Evolutionary conservation across 768 basidiomycete species (phyloP).

Genomic region (Russula sp.): DNA sequence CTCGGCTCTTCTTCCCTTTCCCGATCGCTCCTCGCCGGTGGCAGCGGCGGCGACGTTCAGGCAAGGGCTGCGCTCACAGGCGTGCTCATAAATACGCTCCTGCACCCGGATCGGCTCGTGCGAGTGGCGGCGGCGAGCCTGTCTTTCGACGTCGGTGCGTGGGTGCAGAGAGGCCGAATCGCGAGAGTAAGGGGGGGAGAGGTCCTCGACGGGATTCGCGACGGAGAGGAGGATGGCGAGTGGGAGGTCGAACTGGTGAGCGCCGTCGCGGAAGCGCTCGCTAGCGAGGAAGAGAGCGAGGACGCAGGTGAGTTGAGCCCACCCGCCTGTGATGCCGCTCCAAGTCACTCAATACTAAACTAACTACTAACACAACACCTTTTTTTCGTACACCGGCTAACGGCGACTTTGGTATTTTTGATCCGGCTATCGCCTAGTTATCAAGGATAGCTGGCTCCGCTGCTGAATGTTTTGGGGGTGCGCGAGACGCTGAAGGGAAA

Average conservation of each 20-base stretch:
- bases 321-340: slow-evolving; percentile 28
- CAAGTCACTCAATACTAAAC: too few species aligned
- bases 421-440: too few species aligned
- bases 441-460: slow-evolving; percentile 43
- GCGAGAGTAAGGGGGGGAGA: slow-evolving; percentile 34
- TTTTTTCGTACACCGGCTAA: too few species aligned
- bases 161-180: slow-evolving; percentile 56
- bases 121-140: slow-evolving; percentile 78
- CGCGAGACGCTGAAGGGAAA: slow-evolving; percentile 53
- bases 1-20: slow-evolving; percentile 46
- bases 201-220: slow-evolving; percentile 30
- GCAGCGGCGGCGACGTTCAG: slow-evolving; percentile 19
- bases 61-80: slow-evolving; percentile 39
- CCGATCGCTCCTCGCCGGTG: slow-evolving; percentile 36
- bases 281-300: slow-evolving; percentile 62
- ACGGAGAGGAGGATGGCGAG: slow-evolving; percentile 57
- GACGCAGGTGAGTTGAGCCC: slow-evolving; percentile 61
- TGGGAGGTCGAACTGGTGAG: slow-evolving; percentile 84
- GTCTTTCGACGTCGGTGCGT: slow-evolving; percentile 67
- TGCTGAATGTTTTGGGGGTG: slow-evolving; percentile 70
- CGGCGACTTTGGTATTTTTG: too few species aligned
- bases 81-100: slow-evolving; percentile 58
- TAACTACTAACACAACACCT: too few species aligned
- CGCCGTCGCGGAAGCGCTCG: slow-evolving; percentile 76
- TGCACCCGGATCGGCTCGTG: slow-evolving; percentile 62